These are phyloP conservation scores for Phytopythium cucurbitacearum DNA, from an alignment of 352 stramenopile species.

Conservation along the genomic window DNA sequence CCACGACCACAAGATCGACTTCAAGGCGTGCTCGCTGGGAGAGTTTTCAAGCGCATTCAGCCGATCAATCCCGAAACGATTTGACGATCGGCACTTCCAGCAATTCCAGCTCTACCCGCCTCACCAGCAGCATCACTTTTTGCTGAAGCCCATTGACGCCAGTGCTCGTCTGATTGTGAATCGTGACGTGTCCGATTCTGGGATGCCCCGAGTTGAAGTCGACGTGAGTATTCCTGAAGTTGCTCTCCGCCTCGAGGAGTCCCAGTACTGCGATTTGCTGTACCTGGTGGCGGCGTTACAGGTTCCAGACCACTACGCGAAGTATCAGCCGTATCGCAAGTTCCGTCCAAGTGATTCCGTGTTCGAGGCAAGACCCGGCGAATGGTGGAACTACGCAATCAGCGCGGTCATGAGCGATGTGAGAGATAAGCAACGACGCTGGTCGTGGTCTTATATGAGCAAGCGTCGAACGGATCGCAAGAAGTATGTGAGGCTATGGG, in stretches of 20 bases:
- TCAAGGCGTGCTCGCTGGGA: conserved; percentile 65
- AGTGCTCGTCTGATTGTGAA: conserved; percentile 81
- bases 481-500: conserved; percentile 68
- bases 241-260: conserved; percentile 78
- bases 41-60: conserved; percentile 78
- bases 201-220: conserved; percentile 77
- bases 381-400: conserved; percentile 85
- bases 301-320: conserved; percentile 63
- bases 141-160: conserved; percentile 81
- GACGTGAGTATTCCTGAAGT: conserved; percentile 78
- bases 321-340: conserved; percentile 75
- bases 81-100: conserved; percentile 60
- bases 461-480: conserved; percentile 75
- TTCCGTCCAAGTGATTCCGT: conserved; percentile 50
- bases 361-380: conserved; percentile 37
- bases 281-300: conserved; percentile 75
- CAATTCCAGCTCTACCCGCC: conserved; percentile 72
- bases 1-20: conserved; percentile 49
- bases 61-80: conserved; percentile 76
- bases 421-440: conserved; percentile 55
- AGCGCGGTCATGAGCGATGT: conserved; percentile 54
- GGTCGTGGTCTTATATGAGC: conserved; percentile 83
- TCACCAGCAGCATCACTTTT: conserved; percentile 77
- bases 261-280: conserved; percentile 84
- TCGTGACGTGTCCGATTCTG: conserved; percentile 69